Evolutionary conservation across 1,284 basidiomycete species (phyloP).

Genomic region (Sparassis latifolia): DNA sequence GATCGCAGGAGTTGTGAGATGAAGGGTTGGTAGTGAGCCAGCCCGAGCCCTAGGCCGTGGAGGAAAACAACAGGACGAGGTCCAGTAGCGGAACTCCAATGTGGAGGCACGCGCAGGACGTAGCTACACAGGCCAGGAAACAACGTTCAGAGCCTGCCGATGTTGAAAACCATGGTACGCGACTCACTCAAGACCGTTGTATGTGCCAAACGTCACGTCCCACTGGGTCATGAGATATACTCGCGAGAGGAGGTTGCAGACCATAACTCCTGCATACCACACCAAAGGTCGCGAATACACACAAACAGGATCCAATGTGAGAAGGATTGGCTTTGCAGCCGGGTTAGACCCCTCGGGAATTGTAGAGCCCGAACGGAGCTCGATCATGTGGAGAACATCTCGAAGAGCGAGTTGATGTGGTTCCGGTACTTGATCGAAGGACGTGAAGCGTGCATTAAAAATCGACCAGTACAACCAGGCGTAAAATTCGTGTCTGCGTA

Average conservation of each 20-base stretch:
- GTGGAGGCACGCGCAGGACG: constrained; percentile 60
- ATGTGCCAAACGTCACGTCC: constrained; percentile 41
- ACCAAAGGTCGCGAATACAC: constrained; percentile 65
- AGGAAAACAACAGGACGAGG: constrained; percentile 76
- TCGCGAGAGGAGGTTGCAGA: constrained; percentile 46
- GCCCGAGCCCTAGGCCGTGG: constrained; percentile 82
- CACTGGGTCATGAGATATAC: constrained; percentile 39
- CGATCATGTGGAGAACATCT: constrained; percentile 54
- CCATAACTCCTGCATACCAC: constrained; percentile 60
- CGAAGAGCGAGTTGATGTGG: constrained; percentile 46
- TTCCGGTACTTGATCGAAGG: constrained; percentile 39
- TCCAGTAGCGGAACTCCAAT: constrained; percentile 51
- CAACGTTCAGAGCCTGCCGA: background rate
- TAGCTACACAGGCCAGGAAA: constrained; percentile 41
- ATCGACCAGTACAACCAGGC: constrained; percentile 85
- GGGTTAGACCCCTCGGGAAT: constrained; percentile 62
- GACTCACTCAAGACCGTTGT: constrained; percentile 60
- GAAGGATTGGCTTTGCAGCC: constrained; percentile 51
- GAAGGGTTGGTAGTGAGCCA: constrained; percentile 57
- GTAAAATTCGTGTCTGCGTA: constrained; percentile 59
- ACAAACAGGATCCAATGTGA: constrained; percentile 77
- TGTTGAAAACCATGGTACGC: background rate
- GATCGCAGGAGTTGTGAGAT: constrained; percentile 43
- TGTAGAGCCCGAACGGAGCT: constrained; percentile 65
- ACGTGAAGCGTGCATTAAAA: constrained; percentile 59